Evolutionary conservation across 306 rosid genomes (phyloP).

Genomic region (cucumber (Cucumis sativus)): Cucumber_9930_V3 NC_026658.2:26142501-26143000

Average conservation of each 20-base stretch:
- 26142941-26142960: constrained; percentile 4
- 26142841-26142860: constrained; percentile 6
- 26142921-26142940: constrained; percentile 9
- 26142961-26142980: not conserved
- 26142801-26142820: constrained; percentile 4
- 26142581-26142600: not conserved
- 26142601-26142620: not conserved
- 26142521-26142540: too few species aligned
- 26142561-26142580: not conserved
- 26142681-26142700: not conserved
- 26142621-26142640: not conserved
- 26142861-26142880: not conserved
- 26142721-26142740: constrained; percentile 11
- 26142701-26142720: not conserved
- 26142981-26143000: not conserved
- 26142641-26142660: not conserved
- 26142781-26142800: constrained; percentile 11
- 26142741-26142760: constrained; percentile 6
- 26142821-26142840: not conserved
- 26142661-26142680: constrained; percentile 4
- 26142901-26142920: not conserved
- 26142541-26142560: too few species aligned
- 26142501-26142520: too few species aligned
- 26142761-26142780: not conserved
- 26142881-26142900: not conserved